phyloP scores from a whole-genome alignment of 352 stramenopile species.

The Globisporangium yorkense region DNA sequence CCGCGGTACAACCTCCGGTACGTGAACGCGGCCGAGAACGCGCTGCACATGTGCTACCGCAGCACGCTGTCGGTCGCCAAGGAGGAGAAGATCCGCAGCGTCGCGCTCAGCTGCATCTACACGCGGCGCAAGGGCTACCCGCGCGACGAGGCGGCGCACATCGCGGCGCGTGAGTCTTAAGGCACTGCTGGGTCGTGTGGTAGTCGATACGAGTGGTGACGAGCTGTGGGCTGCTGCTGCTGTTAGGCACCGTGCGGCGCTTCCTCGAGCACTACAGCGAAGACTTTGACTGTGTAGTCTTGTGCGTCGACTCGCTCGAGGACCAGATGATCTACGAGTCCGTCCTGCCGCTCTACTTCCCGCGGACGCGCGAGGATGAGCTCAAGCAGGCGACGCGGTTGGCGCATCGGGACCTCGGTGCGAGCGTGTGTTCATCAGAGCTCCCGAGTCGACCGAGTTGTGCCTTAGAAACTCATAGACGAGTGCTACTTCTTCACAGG shows the following conservation, averaged over 20 bases:
- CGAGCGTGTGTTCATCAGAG: background rate
- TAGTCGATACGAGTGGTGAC: background rate
- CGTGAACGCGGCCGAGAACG: conserved; percentile 70
- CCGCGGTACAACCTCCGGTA: conserved; percentile 80
- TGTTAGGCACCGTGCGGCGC: conserved; percentile 46
- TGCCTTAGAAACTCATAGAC: background rate
- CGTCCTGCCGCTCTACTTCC: conserved; percentile 73
- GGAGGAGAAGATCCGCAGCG: conserved; percentile 47
- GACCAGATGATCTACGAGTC: conserved; percentile 60
- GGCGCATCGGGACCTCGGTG: conserved; percentile 32
- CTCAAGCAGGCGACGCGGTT: conserved; percentile 15
- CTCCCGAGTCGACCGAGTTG: background rate
- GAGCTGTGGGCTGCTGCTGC: background rate
- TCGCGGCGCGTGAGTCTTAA: conserved; percentile 31
- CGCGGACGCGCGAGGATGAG: conserved; percentile 35
- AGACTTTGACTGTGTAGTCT: conserved; percentile 54
- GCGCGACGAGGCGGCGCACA: conserved; percentile 66
- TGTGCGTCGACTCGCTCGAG: conserved; percentile 57
- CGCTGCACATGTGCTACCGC: conserved; percentile 79
- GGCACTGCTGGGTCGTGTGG: background rate
- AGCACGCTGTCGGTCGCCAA: conserved; percentile 56
- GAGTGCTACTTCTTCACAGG: conserved; percentile 13
- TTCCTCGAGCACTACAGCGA: conserved; percentile 71
- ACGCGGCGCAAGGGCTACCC: conserved; percentile 69
- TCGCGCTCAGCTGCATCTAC: conserved; percentile 81